These are phyloP conservation scores for Pyricularia sp. DNA, from an alignment of 2,329 filamentous ascomycete genomes.

Conservation along the genomic window DNA sequence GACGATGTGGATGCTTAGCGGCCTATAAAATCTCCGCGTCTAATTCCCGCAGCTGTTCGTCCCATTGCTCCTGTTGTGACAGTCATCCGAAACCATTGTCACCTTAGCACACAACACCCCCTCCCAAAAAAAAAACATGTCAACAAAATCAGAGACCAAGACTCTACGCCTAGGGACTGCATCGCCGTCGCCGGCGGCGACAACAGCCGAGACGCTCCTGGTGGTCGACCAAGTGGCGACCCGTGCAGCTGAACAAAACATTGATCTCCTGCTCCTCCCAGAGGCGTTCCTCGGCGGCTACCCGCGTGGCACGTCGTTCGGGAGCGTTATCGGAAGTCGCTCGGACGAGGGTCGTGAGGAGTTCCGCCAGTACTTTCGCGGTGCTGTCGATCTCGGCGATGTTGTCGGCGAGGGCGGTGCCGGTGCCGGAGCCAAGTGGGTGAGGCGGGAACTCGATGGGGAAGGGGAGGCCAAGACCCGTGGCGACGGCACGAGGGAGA, in stretches of 20 bases:
- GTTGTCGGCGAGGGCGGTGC: conserved; percentile 41
- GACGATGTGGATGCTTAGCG: background rate
- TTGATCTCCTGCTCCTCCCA: conserved; percentile 71
- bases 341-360: conserved; percentile 61
- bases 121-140: background rate
- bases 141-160: conserved; percentile 3
- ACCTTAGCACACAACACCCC: background rate
- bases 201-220: conserved; percentile 46
- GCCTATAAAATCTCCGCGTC: background rate
- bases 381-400: conserved; percentile 74
- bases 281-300: conserved; percentile 91
- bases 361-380: conserved; percentile 66
- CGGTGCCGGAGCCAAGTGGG: conserved; percentile 63
- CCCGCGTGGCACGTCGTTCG: conserved; percentile 69
- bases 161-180: conserved; percentile 41
- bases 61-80: background rate
- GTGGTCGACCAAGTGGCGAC: conserved; percentile 51
- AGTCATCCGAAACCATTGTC: background rate
- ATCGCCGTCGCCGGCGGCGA: conserved; percentile 38
- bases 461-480: conserved; percentile 23
- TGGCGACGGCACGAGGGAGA: conserved; percentile 58
- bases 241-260: conserved; percentile 40
- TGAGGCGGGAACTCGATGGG: conserved; percentile 34
- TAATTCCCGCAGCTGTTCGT: background rate
- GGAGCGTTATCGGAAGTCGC: conserved; percentile 59